These are phyloP conservation scores for Saccharomycopsis sp. DNA, from an alignment of 805 yeast genomes.

Conservation along the genomic window DNA sequence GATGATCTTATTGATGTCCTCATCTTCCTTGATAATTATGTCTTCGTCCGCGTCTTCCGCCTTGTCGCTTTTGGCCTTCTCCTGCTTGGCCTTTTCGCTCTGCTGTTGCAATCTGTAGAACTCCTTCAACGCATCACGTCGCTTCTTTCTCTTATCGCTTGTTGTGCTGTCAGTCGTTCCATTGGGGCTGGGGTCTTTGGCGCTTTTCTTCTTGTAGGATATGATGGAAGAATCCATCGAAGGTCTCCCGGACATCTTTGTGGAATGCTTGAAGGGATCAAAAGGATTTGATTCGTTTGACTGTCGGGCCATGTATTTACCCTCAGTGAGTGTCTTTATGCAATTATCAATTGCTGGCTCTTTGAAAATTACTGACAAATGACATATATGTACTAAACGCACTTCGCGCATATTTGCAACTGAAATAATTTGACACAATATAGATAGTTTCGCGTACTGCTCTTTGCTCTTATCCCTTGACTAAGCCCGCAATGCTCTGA, in stretches of 20 bases:
- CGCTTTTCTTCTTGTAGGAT: background rate
- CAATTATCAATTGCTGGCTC: background rate
- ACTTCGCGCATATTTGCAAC: too few species aligned
- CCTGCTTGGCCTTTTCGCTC: slow-evolving; percentile 29
- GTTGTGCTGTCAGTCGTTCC: background rate
- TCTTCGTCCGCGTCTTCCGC: slow-evolving; percentile 46
- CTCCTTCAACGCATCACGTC: slow-evolving; percentile 23
- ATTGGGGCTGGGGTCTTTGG: background rate
- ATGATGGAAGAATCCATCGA: background rate
- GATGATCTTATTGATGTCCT: slow-evolving; percentile 16
- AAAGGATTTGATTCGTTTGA: too few species aligned
- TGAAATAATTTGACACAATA: too few species aligned
- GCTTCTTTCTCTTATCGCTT: slow-evolving; percentile 9
- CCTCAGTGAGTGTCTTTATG: background rate
- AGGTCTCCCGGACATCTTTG: background rate
- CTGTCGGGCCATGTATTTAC: too few species aligned
- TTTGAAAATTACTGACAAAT: too few species aligned
- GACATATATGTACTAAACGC: too few species aligned
- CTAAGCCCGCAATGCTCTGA: too few species aligned
- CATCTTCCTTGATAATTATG: slow-evolving; percentile 29
- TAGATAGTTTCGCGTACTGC: background rate
- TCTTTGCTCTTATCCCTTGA: too few species aligned
- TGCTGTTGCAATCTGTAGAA: slow-evolving; percentile 25
- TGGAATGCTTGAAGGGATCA: too few species aligned
- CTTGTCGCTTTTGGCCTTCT: slow-evolving; percentile 42